phyloP scores from a whole-genome alignment of 2,329 filamentous ascomycete species.

The Colletotrichum horii region DNA sequence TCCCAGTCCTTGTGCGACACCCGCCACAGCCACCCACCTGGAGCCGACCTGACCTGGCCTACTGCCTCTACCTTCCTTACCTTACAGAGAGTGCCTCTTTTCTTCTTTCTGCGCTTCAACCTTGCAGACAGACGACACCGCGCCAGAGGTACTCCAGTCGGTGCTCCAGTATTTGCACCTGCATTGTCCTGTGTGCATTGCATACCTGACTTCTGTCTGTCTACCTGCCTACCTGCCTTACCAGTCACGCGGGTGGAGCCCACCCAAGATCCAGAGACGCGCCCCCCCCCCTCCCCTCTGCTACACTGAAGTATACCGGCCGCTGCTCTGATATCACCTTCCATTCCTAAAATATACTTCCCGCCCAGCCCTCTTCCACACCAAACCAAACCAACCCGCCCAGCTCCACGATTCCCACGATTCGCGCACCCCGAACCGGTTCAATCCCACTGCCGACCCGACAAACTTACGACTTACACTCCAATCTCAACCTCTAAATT shows the following conservation, averaged over 20 bases:
- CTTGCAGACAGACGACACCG: not conserved
- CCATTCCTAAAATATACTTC: conserved; percentile 12
- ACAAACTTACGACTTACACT: not conserved
- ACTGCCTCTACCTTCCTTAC: not conserved
- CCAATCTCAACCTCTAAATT: not conserved
- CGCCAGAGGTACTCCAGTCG: not conserved
- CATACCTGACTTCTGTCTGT: not conserved
- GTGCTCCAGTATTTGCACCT: not conserved
- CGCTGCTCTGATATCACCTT: conserved; percentile 12
- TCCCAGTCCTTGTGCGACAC: conserved; percentile 22
- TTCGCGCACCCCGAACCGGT: not conserved
- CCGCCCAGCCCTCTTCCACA: conserved; percentile 2
- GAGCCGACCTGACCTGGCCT: not conserved
- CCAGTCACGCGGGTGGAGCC: conserved; percentile 17
- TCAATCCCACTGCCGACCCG: not conserved
- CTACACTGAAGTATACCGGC: not conserved
- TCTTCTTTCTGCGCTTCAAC: conserved; percentile 3
- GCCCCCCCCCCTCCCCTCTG: not conserved
- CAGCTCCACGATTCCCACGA: not conserved
- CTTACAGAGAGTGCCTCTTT: not conserved
- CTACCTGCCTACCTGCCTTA: not conserved
- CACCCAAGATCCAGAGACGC: not conserved
- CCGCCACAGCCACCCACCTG: conserved; percentile 16
- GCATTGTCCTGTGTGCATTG: not conserved
- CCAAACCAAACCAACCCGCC: not conserved